Base-by-base conservation (phyloP, 768 basidiomycete genomes). In the Rickenella mellea region DNA sequence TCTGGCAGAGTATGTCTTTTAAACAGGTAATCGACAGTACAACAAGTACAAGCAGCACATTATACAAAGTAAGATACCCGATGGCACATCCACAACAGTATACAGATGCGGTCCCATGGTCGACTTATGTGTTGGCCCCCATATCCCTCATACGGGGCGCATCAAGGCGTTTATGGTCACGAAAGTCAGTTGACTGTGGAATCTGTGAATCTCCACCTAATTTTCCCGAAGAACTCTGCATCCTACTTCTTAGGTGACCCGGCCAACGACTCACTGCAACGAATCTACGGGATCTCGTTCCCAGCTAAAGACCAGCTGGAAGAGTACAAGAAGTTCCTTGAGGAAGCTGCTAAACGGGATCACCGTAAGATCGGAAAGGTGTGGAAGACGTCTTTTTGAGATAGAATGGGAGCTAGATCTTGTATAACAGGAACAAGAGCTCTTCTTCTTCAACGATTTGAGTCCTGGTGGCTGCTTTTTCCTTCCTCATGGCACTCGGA, bases 61-160 rank as follows among this genome's bases (percentile, higher is more conserved):
- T 56, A 97, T 99, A 55, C 78, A 96, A 59, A 78, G 80, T 52
- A 97, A 98, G 67, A 82, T 99, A 43, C 87, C 90, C 8, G 94
- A 99, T 61, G 94, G 93, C 48, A 84, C 89, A 8, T 89, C 86
- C 39, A 93, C 96, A 32, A 99, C 96, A 8, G 92, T 99, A 14
- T 99, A 98, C 67, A 87, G 94, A 39, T 98, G 96, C 59, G 96
- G 96, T 26, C 93, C 96, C 29, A 91, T 99, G 83, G 80, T 99
- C 43, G 96, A 99, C 64, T 73, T 99, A 27, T 99, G 96, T 56
- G 72, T 93, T 27, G 96, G 96, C 25, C 96, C 96, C 19, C 96
- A 99, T 61, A 89, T 99, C 45, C 94, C 96, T 10, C 90, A 98
- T 64, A 97, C 96, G 2, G 93, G 93, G 32, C 86, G 81, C 56